phyloP scores from a whole-genome alignment of 2,329 filamentous ascomycete species.

The Colletotrichum sidae region DNA sequence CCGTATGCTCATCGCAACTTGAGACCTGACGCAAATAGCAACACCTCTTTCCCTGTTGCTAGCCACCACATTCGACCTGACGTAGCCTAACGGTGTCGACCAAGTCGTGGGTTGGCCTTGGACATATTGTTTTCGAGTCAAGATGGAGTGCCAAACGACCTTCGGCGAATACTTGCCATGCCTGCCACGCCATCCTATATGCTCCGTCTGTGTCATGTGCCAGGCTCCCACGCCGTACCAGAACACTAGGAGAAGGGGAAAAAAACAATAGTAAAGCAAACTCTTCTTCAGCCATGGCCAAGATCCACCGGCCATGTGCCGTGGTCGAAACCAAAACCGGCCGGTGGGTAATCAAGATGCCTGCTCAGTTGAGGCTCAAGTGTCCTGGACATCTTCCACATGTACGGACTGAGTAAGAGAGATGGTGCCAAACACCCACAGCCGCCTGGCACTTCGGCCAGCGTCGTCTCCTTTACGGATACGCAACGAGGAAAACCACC shows the following conservation, averaged over 20 bases:
- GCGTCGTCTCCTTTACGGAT: too few species aligned
- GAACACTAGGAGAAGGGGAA: background rate
- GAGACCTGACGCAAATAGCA: conserved; percentile 36
- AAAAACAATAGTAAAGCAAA: conserved; percentile 1
- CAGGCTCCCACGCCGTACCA: background rate
- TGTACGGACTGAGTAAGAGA: too few species aligned
- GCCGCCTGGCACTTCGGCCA: too few species aligned
- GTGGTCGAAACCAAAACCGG: conserved; percentile 35
- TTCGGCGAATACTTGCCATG: conserved; percentile 15
- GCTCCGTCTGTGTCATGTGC: background rate
- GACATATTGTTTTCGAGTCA: conserved; percentile 31
- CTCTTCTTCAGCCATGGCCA: conserved; percentile 30
- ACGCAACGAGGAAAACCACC: conserved; percentile 1
- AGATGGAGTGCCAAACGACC: conserved; percentile 20
- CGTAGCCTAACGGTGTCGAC: conserved; percentile 31
- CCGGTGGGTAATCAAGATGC: conserved; percentile 29
- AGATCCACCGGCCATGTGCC: conserved; percentile 34
- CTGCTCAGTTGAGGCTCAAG: conserved; percentile 21
- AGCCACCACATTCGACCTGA: conserved; percentile 10
- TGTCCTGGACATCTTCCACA: too few species aligned
- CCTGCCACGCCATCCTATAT: conserved; percentile 13
- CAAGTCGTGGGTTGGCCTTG: conserved; percentile 18
- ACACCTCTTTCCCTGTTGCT: conserved; percentile 30
- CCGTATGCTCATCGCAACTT: conserved; percentile 34
- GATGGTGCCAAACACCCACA: too few species aligned